Evolutionary conservation across 345 rosid genomes (phyloP).

Genomic region (Iberis pinnata): DNA sequence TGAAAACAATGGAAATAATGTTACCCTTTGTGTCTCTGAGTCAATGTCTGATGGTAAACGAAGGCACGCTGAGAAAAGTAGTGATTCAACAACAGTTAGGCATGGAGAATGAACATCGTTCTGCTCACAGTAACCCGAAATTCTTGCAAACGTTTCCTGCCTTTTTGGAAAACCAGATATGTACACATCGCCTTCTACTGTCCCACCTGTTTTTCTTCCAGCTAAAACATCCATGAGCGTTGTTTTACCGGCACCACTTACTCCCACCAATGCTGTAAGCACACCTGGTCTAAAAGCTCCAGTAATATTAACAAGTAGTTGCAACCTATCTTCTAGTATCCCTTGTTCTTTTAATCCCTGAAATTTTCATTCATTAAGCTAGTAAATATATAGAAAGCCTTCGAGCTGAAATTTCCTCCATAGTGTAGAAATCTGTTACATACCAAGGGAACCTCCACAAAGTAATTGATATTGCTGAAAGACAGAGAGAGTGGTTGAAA

Average conservation of each 20-base stretch:
- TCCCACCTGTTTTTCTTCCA: constrained; percentile 93
- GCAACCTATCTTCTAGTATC: constrained; percentile 70
- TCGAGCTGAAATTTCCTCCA: constrained; percentile 1
- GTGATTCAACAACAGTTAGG: constrained; percentile 83
- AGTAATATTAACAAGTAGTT: constrained; percentile 75
- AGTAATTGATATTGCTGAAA: constrained; percentile 83
- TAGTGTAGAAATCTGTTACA: constrained; percentile 21
- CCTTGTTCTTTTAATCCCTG: constrained; percentile 97
- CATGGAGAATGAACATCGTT: constrained; percentile 96
- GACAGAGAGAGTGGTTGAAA: constrained; percentile 92
- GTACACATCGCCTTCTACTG: constrained; percentile 71
- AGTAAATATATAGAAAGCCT: constrained; percentile 15
- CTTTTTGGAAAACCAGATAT: constrained; percentile 86
- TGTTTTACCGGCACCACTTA: constrained; percentile 97
- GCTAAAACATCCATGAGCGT: constrained; percentile 99
- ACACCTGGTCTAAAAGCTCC: constrained; percentile 94
- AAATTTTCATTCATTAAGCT: constrained; percentile 10
- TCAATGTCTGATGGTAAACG: constrained; percentile 75
- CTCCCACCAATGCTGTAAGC: constrained; percentile 93
- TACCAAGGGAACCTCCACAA: constrained; percentile 84
- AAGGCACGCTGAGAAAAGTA: constrained; percentile 91
- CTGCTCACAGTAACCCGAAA: constrained; percentile 98
- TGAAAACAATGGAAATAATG: neutral
- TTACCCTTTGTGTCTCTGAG: constrained; percentile 75
- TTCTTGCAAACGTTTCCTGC: constrained; percentile 92